Conservation (phyloP, 2,329 filamentous ascomycete genomes). For the Raffaelea albimanens region DNA sequence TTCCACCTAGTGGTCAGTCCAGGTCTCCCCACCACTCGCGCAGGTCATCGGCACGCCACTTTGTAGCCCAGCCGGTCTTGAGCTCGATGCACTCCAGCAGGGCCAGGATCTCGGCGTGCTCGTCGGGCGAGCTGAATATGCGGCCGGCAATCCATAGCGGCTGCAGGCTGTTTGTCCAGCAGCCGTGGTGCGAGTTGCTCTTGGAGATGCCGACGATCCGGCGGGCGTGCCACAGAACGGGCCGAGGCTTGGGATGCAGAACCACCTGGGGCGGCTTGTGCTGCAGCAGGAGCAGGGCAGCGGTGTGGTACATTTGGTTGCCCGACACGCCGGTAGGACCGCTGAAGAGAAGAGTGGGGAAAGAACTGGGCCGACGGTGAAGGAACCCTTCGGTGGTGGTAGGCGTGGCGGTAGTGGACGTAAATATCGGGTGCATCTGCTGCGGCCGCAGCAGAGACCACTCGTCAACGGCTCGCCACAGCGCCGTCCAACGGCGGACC, state of each 20-base stretch:
- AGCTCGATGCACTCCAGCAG: constrained; percentile 34
- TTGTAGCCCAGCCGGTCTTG: constrained; percentile 37
- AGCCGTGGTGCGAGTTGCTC: constrained; percentile 41
- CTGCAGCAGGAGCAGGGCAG: constrained; percentile 40
- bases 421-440: constrained; percentile 23
- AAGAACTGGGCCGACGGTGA: no score
- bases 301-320: constrained; percentile 45
- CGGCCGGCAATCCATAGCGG: constrained; percentile 44
- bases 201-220: constrained; percentile 41
- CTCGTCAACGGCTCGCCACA: neutral
- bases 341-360: constrained; percentile 39
- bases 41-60: constrained; percentile 38
- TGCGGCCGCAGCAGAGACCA: constrained; percentile 14
- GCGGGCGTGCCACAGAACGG: constrained; percentile 29
- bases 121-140: constrained; percentile 36
- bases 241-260: constrained; percentile 22
- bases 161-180: constrained; percentile 45
- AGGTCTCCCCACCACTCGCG: constrained; percentile 24
- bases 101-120: constrained; percentile 25
- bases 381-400: constrained; percentile 29
- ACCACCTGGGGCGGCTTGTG: constrained; percentile 28
- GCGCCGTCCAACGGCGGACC: neutral
- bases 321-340: constrained; percentile 42
- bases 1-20: neutral
- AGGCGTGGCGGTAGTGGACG: constrained; percentile 22